Conservation (phyloP, 257 asterid genomes). For the Nicotiana benthamiana region DNA sequence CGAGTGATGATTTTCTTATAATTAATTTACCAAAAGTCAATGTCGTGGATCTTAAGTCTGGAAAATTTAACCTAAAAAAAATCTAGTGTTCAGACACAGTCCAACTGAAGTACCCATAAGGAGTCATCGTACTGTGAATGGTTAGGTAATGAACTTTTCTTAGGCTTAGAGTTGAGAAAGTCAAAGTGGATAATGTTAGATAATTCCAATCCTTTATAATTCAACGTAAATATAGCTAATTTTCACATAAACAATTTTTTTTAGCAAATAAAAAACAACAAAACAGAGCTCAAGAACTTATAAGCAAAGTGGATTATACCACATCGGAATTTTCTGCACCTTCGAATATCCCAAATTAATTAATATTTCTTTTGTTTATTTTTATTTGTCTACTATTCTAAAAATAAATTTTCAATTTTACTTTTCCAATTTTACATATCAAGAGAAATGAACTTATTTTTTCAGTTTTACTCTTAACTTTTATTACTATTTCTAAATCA, state of each 20-base stretch:
- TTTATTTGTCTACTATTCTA: too few relatives aligned
- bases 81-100: background rate
- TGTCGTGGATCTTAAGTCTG: background rate
- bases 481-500: too few relatives aligned
- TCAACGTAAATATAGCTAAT: background rate
- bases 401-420: too few relatives aligned
- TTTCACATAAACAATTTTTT: background rate
- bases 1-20: background rate
- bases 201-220: background rate
- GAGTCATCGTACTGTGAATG: background rate
- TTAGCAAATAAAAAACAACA: background rate
- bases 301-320: background rate
- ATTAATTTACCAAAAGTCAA: background rate
- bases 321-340: too few relatives aligned
- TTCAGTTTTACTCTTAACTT: too few relatives aligned
- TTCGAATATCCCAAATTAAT: too few relatives aligned
- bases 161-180: background rate
- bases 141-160: background rate
- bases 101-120: background rate
- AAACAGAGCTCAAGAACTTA: too few relatives aligned
- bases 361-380: too few relatives aligned
- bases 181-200: background rate
- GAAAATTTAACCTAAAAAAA: background rate
- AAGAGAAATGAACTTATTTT: too few relatives aligned
- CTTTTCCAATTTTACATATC: too few relatives aligned